Conservation (phyloP, 345 rosid species). For the Pugionium cornutum region DNA sequence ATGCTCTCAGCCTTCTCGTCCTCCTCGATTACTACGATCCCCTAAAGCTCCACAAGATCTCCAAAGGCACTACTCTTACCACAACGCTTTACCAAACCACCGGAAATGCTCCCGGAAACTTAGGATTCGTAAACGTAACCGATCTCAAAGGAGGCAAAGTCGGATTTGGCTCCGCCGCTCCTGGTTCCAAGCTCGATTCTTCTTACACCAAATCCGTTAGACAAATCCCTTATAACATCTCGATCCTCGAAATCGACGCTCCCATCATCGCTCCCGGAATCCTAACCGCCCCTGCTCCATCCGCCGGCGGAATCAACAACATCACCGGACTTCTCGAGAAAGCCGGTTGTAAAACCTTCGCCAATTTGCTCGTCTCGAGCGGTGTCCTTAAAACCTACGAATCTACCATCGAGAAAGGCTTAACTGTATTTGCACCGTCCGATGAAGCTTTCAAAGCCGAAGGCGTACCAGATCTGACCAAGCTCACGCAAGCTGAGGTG, state of each 20-base stretch:
- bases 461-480: constrained; percentile 72
- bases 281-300: constrained; percentile 62
- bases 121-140: constrained; percentile 86
- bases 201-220: constrained; percentile 70
- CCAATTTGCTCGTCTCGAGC: constrained; percentile 52
- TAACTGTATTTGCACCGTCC: constrained; percentile 84
- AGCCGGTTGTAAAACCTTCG: constrained; percentile 87
- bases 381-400: constrained; percentile 78
- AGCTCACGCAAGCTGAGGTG: constrained; percentile 66
- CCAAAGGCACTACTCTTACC: constrained; percentile 67
- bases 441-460: constrained; percentile 85
- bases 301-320: constrained; percentile 54
- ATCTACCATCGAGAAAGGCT: constrained; percentile 63
- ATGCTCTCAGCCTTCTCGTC: constrained; percentile 67
- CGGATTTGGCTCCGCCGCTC: constrained; percentile 73
- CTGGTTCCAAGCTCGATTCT: constrained; percentile 83
- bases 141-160: constrained; percentile 85
- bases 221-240: constrained; percentile 83
- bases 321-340: constrained; percentile 77
- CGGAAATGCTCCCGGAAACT: constrained; percentile 83
- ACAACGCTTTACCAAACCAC: constrained; percentile 96
- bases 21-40: constrained; percentile 87
- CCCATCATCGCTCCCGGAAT: constrained; percentile 75
- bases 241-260: constrained; percentile 61
- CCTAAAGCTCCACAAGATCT: constrained; percentile 71